These are phyloP conservation scores for Kwoniella sp. DNA, from an alignment of 768 basidiomycete species.

Conservation along the genomic window DNA sequence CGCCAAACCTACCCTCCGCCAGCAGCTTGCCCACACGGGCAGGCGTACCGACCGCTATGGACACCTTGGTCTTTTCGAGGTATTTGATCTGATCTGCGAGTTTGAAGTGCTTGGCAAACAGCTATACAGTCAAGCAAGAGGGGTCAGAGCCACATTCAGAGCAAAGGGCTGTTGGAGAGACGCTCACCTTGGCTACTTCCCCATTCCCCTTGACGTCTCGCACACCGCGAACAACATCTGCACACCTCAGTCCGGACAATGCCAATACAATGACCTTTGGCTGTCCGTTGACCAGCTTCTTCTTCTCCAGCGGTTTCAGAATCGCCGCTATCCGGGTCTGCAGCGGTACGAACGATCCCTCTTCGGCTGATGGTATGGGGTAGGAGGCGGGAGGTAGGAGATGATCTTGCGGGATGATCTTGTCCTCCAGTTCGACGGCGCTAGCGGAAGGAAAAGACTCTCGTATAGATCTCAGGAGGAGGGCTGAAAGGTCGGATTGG, in stretches of 20 bases:
- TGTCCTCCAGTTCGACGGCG: constrained; percentile 72
- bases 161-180: background rate
- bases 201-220: constrained; percentile 62
- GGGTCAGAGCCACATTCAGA: background rate
- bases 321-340: constrained; percentile 61
- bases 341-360: constrained; percentile 28
- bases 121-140: constrained; percentile 33
- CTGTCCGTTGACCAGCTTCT: constrained; percentile 57
- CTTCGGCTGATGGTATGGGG: constrained; percentile 54
- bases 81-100: constrained; percentile 78
- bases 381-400: constrained; percentile 9
- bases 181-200: constrained; percentile 70
- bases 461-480: constrained; percentile 31
- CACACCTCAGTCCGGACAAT: constrained; percentile 86
- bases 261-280: constrained; percentile 82
- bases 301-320: constrained; percentile 65
- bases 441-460: constrained; percentile 68
- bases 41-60: constrained; percentile 86
- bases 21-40: constrained; percentile 80
- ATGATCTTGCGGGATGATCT: constrained; percentile 58
- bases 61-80: constrained; percentile 77
- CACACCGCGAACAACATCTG: constrained; percentile 63
- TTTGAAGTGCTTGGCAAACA: constrained; percentile 94
- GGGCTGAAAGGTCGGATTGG: constrained; percentile 14
- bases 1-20: constrained; percentile 43